Conservation (phyloP, 1,284 basidiomycete species). For the Ceratobasidium sp. region DNA sequence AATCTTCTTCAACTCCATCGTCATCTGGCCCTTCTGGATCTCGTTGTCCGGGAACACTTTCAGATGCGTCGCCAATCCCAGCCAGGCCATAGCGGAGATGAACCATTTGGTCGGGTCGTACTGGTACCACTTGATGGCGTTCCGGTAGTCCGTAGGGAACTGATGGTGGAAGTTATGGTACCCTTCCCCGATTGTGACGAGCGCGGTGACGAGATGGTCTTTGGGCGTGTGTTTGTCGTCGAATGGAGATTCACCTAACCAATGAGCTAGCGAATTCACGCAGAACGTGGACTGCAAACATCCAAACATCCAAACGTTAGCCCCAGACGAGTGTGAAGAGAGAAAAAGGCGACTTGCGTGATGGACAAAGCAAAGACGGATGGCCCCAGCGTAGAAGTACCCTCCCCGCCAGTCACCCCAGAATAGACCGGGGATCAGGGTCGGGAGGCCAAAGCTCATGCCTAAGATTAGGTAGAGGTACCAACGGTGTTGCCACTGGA, state of each 20-base stretch:
- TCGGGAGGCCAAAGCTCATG: constrained; percentile 83
- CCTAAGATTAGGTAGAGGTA: constrained; percentile 79
- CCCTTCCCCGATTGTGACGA: constrained; percentile 91
- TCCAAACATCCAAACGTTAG: constrained; percentile 9
- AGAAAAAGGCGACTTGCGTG: constrained; percentile 70
- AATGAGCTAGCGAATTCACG: constrained; percentile 95
- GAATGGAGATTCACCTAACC: constrained; percentile 92
- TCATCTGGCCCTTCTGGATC: constrained; percentile 90
- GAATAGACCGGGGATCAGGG: constrained; percentile 78
- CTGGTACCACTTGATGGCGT: constrained; percentile 93
- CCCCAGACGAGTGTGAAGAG: neutral
- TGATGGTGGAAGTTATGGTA: constrained; percentile 98
- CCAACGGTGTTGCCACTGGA: constrained; percentile 89
- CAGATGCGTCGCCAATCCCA: constrained; percentile 88
- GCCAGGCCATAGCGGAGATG: constrained; percentile 73
- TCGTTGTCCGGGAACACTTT: constrained; percentile 96
- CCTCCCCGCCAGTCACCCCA: constrained; percentile 92
- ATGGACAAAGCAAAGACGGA: constrained; percentile 88
- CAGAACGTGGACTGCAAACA: constrained; percentile 86
- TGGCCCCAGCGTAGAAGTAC: constrained; percentile 87
- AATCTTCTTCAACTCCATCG: constrained; percentile 91
- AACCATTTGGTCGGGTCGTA: constrained; percentile 95
- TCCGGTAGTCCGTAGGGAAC: constrained; percentile 95
- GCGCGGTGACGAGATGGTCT: constrained; percentile 88
- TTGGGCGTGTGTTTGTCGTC: constrained; percentile 96